Evolutionary conservation across 2,329 filamentous ascomycete genomes (phyloP).

Genomic region (Sclerotinia sclerotiorum): DNA sequence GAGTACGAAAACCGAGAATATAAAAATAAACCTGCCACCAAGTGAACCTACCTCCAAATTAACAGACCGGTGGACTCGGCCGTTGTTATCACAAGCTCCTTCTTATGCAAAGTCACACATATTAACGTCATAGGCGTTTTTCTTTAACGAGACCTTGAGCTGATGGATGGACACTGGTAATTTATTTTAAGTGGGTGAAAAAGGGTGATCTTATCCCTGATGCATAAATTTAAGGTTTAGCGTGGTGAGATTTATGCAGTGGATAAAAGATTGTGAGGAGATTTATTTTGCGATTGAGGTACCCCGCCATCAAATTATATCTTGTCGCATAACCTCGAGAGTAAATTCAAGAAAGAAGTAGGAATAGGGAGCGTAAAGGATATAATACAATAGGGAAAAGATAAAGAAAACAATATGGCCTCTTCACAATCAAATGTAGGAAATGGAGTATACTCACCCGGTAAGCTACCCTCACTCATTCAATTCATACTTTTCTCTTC

Average conservation of each 20-base stretch:
- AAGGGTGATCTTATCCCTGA: background rate
- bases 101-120: background rate
- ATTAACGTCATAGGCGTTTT: conserved; percentile 6
- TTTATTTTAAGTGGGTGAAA: background rate
- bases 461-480: background rate
- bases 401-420: background rate
- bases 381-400: background rate
- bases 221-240: conserved; percentile 13
- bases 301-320: conserved; percentile 1
- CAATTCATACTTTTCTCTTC: too few species aligned
- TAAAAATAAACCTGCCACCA: background rate
- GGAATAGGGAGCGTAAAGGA: background rate
- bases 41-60: conserved; percentile 8
- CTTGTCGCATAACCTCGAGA: background rate
- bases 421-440: conserved; percentile 6
- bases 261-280: conserved; percentile 8
- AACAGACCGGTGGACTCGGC: background rate
- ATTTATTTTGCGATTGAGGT: background rate
- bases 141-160: background rate
- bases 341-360: background rate
- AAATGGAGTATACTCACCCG: conserved; percentile 20
- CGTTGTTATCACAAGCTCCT: conserved; percentile 3
- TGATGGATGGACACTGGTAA: background rate
- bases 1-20: background rate
- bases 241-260: background rate